These are phyloP conservation scores for Neurospora hispaniola DNA, from an alignment of 495 filamentous ascomycete genomes.

Conservation along the genomic window DNA sequence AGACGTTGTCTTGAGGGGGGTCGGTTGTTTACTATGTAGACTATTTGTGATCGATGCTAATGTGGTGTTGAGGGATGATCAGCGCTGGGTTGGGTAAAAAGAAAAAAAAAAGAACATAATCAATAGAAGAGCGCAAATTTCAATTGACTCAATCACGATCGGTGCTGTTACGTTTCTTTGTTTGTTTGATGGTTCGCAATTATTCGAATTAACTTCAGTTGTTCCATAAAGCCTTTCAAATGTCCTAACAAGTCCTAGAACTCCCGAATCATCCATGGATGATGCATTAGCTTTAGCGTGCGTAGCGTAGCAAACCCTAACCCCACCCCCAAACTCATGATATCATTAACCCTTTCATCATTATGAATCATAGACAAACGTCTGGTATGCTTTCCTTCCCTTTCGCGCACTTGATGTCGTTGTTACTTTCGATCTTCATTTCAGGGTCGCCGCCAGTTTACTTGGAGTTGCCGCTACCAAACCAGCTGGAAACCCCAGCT, in stretches of 20 bases:
- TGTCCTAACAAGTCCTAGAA: not conserved
- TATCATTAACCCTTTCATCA: too few species aligned
- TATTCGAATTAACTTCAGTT: not conserved
- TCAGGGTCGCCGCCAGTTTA: constrained; percentile 1
- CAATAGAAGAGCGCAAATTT: not conserved
- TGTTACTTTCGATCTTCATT: too few species aligned
- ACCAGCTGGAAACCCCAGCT: constrained; percentile 69
- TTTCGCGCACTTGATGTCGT: too few species aligned
- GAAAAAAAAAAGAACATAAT: not conserved
- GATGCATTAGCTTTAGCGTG: too few species aligned
- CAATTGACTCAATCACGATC: not conserved
- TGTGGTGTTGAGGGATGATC: not conserved
- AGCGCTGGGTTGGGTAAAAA: not conserved
- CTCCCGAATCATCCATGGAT: not conserved
- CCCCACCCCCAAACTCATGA: too few species aligned
- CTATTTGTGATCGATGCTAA: not conserved
- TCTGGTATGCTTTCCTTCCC: too few species aligned
- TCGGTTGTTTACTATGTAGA: not conserved
- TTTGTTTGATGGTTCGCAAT: not conserved
- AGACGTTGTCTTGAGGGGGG: constrained; percentile 6
- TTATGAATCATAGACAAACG: too few species aligned
- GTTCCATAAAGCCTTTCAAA: not conserved
- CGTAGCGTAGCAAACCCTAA: too few species aligned
- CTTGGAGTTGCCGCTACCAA: constrained; percentile 46
- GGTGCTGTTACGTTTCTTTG: not conserved